Conservation (phyloP, 2,329 filamentous ascomycete genomes). For the Bipolaris oryzae region DNA sequence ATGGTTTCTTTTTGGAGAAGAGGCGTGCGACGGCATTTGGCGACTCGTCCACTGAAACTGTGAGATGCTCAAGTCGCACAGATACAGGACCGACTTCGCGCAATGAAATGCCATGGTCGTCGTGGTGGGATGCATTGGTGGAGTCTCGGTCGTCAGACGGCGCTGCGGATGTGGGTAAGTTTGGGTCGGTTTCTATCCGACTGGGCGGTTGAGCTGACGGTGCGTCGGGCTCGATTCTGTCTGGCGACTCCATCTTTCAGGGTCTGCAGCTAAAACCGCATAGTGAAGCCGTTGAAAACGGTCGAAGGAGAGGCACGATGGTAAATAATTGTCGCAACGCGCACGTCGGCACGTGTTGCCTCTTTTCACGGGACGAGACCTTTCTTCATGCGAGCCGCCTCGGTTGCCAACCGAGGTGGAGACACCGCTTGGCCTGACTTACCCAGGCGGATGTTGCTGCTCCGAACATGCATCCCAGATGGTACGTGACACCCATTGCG, state of each 20-base stretch:
- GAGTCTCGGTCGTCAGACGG: constrained; percentile 21
- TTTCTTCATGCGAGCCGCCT: constrained; percentile 11
- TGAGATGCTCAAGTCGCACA: constrained; percentile 60
- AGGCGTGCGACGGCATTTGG: constrained; percentile 46
- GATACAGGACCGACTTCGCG: constrained; percentile 62
- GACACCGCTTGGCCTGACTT: constrained; percentile 11
- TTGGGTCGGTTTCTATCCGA: constrained; percentile 1
- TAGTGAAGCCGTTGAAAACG: constrained; percentile 10
- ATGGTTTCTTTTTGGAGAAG: constrained; percentile 37
- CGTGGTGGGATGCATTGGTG: constrained; percentile 29
- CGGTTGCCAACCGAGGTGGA: constrained; percentile 33
- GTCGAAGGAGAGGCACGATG: constrained; percentile 10
- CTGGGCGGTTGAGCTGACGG: constrained; percentile 4
- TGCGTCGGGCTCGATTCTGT: constrained; percentile 16
- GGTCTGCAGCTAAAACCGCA: constrained; percentile 13
- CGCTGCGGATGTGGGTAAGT: constrained; percentile 8
- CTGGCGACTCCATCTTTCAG: constrained; percentile 22
- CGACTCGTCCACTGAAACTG: constrained; percentile 64
- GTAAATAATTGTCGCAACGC: constrained; percentile 4
- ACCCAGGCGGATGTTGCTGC: constrained; percentile 5
- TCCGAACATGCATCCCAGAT: neutral
- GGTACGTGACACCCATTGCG: neutral
- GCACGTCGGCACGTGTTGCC: constrained; percentile 3
- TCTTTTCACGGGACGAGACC: constrained; percentile 4
- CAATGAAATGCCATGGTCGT: constrained; percentile 45